Percentiles rank a stretch among this genome's conserved stretches.
Evolutionary conservation across 805 yeast species (phyloP).

Genomic region (Saturnispora mendoncae): DNA sequence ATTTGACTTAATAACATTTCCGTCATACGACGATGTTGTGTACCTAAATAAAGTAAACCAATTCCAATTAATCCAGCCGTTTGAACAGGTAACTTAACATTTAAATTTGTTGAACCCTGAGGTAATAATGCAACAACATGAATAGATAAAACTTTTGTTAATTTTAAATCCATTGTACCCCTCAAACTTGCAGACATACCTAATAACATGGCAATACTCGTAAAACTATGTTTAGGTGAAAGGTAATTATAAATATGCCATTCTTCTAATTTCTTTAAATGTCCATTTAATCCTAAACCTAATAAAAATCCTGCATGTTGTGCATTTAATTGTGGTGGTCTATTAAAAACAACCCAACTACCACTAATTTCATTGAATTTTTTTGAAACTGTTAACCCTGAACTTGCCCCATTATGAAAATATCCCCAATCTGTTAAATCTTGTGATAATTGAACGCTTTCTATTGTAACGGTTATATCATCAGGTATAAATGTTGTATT

Average conservation of each 20-base stretch:
- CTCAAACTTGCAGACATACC: conserved; percentile 88
- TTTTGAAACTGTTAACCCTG: conserved; percentile 66
- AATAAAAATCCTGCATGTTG: conserved; percentile 93
- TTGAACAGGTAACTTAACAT: conserved; percentile 76
- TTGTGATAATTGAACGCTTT: conserved; percentile 43
- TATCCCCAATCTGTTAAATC: conserved; percentile 66
- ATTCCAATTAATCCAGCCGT: conserved; percentile 88
- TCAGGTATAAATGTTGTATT: conserved; percentile 57
- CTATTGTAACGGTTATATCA: conserved; percentile 50
- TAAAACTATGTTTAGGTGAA: conserved; percentile 77
- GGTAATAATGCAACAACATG: conserved; percentile 91
- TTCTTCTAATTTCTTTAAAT: conserved; percentile 72
- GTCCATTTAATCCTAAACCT: conserved; percentile 90
- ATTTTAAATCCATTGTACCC: conserved; percentile 76
- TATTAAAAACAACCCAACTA: conserved; percentile 85
- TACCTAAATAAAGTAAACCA: conserved; percentile 70
- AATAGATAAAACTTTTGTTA: conserved; percentile 85
- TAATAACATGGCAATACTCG: conserved; percentile 77
- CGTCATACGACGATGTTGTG: conserved; percentile 81
- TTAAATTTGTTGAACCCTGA: conserved; percentile 79
- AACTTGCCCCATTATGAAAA: conserved; percentile 86
- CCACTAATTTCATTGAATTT: conserved; percentile 68
- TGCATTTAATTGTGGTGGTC: conserved; percentile 59
- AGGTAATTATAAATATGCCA: conserved; percentile 94
- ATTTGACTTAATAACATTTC: conserved; percentile 69